phyloP scores from a whole-genome alignment of 148 eudicot genomes.

The Selenicereus undatus region DNA sequence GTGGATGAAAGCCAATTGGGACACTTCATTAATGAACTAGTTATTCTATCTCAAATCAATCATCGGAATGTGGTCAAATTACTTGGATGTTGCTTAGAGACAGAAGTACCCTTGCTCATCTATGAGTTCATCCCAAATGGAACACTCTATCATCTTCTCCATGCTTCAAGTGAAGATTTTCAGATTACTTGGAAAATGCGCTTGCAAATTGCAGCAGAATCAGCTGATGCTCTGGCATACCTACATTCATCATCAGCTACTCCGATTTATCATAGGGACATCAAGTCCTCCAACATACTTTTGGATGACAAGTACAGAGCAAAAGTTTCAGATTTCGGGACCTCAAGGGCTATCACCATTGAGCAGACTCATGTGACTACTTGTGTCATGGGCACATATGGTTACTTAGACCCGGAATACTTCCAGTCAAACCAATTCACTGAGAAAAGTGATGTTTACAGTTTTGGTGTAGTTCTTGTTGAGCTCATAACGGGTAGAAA shows the following conservation, averaged over 20 bases:
- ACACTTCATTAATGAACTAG: constrained; percentile 32
- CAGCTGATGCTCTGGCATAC: constrained; percentile 27
- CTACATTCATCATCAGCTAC: constrained; percentile 30
- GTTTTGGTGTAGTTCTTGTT: background rate
- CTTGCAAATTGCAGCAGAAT: constrained; percentile 34
- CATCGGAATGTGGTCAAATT: constrained; percentile 31
- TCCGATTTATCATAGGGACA: background rate
- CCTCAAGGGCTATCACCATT: background rate
- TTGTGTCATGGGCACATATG: background rate
- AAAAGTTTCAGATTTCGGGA: background rate
- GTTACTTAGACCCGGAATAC: background rate
- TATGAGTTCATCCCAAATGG: constrained; percentile 31
- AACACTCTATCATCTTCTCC: constrained; percentile 26
- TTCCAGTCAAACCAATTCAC: background rate
- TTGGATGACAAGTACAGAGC: background rate
- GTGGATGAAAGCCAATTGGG: constrained; percentile 28
- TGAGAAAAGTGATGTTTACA: background rate
- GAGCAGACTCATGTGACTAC: background rate
- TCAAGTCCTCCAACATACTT: background rate
- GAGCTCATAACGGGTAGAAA: constrained; percentile 12
- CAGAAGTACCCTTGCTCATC: constrained; percentile 29
- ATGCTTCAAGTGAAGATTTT: constrained; percentile 18
- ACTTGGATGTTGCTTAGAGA: constrained; percentile 32
- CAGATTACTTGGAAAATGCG: constrained; percentile 32
- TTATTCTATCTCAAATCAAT: constrained; percentile 28